A percentile compares a stretch with the other conserved stretches of the same genome.
phyloP scores from a whole-genome alignment of 768 basidiomycete species.

The Ramaria sp. region DNA sequence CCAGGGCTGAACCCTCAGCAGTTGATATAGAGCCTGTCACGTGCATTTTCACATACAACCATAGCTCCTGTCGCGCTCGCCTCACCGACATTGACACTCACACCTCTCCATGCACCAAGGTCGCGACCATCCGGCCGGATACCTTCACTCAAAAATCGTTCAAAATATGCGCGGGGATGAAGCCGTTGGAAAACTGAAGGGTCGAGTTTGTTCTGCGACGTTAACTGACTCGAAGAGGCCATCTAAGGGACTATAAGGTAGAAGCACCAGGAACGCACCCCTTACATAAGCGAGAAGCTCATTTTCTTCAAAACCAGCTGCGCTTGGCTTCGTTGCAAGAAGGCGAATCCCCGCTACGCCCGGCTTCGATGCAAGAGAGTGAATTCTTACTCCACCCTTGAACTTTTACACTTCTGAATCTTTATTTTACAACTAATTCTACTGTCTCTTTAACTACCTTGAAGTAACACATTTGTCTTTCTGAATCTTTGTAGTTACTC shows the following conservation, averaged over 20 bases:
- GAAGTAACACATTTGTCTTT: too few relatives aligned
- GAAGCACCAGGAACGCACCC: too few relatives aligned
- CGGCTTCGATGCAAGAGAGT: too few relatives aligned
- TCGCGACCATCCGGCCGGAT: slow-evolving; percentile 77
- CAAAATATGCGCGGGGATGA: slow-evolving; percentile 81
- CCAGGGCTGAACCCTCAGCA: slow-evolving; percentile 86
- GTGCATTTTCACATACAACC: neutral
- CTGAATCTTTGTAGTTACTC: too few relatives aligned
- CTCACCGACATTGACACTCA: slow-evolving; percentile 73
- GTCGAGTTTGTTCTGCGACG: slow-evolving; percentile 1
- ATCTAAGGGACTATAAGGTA: neutral
- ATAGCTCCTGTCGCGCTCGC: slow-evolving; percentile 2
- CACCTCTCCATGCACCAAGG: slow-evolving; percentile 58
- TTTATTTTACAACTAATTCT: too few relatives aligned
- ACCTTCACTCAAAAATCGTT: slow-evolving; percentile 69
- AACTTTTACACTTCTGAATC: too few relatives aligned
- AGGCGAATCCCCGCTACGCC: too few relatives aligned
- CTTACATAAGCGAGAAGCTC: too few relatives aligned
- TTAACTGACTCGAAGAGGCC: neutral
- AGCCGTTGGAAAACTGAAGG: slow-evolving; percentile 58
- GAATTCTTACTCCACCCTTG: too few relatives aligned
- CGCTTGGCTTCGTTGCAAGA: too few relatives aligned
- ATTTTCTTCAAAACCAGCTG: too few relatives aligned
- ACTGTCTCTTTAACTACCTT: too few relatives aligned
- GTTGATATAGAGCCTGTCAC: slow-evolving; percentile 84